These are phyloP conservation scores for Conticribra weissflogii DNA, from an alignment of 108 stramenopile species.

Conservation along the genomic window DNA sequence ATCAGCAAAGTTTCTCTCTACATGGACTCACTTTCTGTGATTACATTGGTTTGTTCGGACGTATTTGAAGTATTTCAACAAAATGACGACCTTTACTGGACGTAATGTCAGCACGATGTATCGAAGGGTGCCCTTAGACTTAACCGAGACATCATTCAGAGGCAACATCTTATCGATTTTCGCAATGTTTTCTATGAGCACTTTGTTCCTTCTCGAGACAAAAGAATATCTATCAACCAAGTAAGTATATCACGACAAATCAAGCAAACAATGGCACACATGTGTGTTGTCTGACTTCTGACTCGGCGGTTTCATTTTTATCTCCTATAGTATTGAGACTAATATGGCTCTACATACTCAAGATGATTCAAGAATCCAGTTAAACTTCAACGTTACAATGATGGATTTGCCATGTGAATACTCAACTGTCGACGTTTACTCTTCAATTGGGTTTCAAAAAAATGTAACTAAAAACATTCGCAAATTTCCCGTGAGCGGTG, in stretches of 20 bases:
- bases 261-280: too few relatives aligned
- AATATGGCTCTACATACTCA: slow-evolving; percentile 26
- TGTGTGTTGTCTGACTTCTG: too few relatives aligned
- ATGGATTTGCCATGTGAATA: slow-evolving; percentile 86
- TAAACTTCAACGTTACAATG: slow-evolving; percentile 94
- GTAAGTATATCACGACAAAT: slow-evolving; percentile 58
- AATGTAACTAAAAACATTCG: slow-evolving; percentile 73
- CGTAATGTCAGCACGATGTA: slow-evolving; percentile 52
- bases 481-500: slow-evolving; percentile 71
- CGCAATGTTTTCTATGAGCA: slow-evolving; percentile 59
- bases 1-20: too few relatives aligned
- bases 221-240: slow-evolving; percentile 63
- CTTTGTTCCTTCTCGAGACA: slow-evolving; percentile 87
- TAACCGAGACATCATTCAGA: slow-evolving; percentile 68
- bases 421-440: slow-evolving; percentile 78
- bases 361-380: slow-evolving; percentile 54
- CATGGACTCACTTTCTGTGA: too few relatives aligned
- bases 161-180: slow-evolving; percentile 60
- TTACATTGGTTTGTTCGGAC: too few relatives aligned
- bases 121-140: slow-evolving; percentile 73
- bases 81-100: not conserved
- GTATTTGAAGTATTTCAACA: not conserved
- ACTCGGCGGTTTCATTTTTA: too few relatives aligned
- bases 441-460: slow-evolving; percentile 61
- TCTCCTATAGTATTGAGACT: slow-evolving; percentile 54